Conservation (phyloP, 2,329 filamentous ascomycete species). For the Fusarium sp. region DNA sequence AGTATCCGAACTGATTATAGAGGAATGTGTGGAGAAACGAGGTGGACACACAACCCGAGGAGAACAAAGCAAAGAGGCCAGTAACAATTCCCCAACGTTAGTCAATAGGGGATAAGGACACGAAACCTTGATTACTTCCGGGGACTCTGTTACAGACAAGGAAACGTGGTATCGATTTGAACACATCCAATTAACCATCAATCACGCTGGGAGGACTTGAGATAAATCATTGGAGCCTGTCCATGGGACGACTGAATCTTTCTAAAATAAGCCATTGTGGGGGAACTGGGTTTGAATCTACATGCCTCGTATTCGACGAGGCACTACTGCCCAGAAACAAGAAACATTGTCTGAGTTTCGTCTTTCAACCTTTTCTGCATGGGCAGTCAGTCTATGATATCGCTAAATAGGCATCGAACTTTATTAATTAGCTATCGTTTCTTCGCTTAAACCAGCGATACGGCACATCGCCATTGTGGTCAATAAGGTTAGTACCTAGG, state of each 20-base stretch:
- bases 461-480: background rate
- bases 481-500: background rate
- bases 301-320: slow-evolving; percentile 15
- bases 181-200: background rate
- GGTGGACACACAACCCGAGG: slow-evolving; percentile 17
- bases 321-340: slow-evolving; percentile 7
- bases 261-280: slow-evolving; percentile 13
- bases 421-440: background rate
- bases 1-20: background rate
- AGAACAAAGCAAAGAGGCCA: slow-evolving; percentile 7
- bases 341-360: background rate
- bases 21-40: slow-evolving; percentile 26
- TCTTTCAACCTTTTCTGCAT: background rate
- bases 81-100: background rate
- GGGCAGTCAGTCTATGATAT: background rate
- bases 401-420: background rate
- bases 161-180: background rate
- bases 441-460: background rate
- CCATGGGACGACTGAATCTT: background rate
- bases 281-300: slow-evolving; percentile 7
- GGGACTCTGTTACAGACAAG: slow-evolving; percentile 9
- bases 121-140: slow-evolving; percentile 8
- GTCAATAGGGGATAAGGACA: background rate
- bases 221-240: background rate
- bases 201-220: background rate